A percentile compares a stretch with the other conserved stretches of the same genome.
Conservation (phyloP, 2,329 filamentous ascomycete species). For the Fusarium sp. region DNA sequence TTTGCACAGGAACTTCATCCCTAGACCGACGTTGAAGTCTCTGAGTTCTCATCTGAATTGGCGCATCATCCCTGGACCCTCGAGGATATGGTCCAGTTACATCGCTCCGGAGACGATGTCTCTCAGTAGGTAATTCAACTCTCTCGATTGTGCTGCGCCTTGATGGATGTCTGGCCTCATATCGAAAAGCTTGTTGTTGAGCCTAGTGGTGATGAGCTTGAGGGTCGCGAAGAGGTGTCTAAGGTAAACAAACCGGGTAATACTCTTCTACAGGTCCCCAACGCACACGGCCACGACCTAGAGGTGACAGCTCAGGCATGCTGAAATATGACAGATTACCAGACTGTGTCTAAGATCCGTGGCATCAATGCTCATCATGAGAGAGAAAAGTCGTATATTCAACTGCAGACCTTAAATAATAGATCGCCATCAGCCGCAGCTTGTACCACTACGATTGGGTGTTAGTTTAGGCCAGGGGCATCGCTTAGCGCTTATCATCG, state of each 20-base stretch:
- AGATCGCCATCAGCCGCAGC: constrained; percentile 13
- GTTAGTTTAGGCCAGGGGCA: constrained; percentile 1
- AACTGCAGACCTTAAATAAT: neutral
- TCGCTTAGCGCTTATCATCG: constrained; percentile 19
- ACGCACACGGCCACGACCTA: constrained; percentile 31
- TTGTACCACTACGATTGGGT: constrained; percentile 8
- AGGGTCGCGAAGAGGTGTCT: neutral
- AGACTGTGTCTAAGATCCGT: too few relatives aligned
- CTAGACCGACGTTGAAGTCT: neutral
- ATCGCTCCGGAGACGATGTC: constrained; percentile 9
- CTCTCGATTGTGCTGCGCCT: constrained; percentile 30
- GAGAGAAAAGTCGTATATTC: neutral
- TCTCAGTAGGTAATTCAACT: constrained; percentile 1
- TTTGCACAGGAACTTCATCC: neutral
- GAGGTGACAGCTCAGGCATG: constrained; percentile 25
- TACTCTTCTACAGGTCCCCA: constrained; percentile 38
- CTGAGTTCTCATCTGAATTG: neutral
- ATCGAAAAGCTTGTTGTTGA: constrained; percentile 12
- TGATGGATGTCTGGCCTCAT: constrained; percentile 8
- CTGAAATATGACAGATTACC: neutral
- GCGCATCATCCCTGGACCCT: constrained; percentile 13
- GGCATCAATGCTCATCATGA: neutral
- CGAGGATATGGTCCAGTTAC: constrained; percentile 1
- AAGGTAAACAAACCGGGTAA: constrained; percentile 34
- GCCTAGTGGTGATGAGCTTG: constrained; percentile 25